Evolutionary conservation across 345 rosid genomes (phyloP).

Genomic region (Citropsis articulata): DNA sequence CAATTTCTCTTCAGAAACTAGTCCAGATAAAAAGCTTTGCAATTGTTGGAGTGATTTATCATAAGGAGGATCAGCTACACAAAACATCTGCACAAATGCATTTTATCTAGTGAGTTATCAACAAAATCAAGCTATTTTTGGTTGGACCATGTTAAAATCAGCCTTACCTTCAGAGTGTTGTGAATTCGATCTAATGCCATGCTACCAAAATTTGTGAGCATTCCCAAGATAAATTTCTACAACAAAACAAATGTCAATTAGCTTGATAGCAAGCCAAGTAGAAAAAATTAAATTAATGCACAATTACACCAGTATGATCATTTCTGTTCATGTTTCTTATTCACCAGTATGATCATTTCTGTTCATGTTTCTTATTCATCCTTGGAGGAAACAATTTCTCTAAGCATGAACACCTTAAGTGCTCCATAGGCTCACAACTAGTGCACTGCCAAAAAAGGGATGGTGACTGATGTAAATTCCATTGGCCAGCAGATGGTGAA

Average conservation of each 20-base stretch:
- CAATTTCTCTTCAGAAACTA: constrained; percentile 83
- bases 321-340: neutral
- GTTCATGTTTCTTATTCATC: neutral
- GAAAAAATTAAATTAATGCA: neutral
- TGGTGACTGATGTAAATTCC: neutral
- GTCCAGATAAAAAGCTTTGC: constrained; percentile 83
- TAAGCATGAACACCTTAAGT: neutral
- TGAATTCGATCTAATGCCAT: constrained; percentile 91
- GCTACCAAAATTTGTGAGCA: constrained; percentile 94
- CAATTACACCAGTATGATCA: neutral
- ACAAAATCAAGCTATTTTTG: neutral
- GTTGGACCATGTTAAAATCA: neutral
- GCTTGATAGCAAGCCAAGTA: neutral
- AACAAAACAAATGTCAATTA: constrained; percentile 20
- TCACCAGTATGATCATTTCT: neutral
- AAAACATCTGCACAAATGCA: constrained; percentile 71
- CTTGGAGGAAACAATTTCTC: neutral
- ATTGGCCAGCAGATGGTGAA: too few species aligned
- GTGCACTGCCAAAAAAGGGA: neutral
- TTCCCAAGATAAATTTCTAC: constrained; percentile 92
- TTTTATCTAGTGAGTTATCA: neutral
- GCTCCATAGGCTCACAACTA: neutral
- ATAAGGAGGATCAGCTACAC: constrained; percentile 85
- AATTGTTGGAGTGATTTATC: constrained; percentile 93
- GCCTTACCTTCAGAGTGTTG: constrained; percentile 78